These are phyloP conservation scores for Vanrija sp. DNA, from an alignment of 1,284 basidiomycete species.

Conservation along the genomic window DNA sequence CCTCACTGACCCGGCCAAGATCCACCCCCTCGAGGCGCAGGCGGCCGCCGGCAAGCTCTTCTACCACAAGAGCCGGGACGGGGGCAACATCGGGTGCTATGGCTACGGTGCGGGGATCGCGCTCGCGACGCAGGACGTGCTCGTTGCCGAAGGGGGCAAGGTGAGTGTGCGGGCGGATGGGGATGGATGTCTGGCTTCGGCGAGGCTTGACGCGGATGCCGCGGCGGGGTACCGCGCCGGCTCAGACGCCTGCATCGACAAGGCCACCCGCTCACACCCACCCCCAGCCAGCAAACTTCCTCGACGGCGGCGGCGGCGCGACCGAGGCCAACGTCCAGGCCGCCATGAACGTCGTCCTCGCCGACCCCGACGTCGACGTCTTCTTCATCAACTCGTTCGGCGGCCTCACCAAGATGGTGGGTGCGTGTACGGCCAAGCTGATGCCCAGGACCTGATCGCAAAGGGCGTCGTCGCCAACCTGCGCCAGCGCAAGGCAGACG, in stretches of 20 bases:
- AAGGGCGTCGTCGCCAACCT: constrained; percentile 10
- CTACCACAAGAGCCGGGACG: constrained; percentile 17
- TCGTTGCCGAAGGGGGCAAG: constrained; percentile 18
- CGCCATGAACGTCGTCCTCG: constrained; percentile 19
- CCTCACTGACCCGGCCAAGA: neutral
- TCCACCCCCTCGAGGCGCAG: constrained; percentile 14
- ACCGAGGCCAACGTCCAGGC: constrained; percentile 24
- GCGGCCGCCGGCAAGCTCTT: constrained; percentile 14
- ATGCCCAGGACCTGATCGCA: constrained; percentile 20
- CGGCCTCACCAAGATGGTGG: constrained; percentile 23
- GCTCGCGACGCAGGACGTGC: constrained; percentile 26
- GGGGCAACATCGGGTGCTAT: constrained; percentile 19
- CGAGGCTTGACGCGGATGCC: no score
- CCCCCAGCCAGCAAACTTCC: constrained; percentile 25
- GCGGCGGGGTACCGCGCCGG: no score
- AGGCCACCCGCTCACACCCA: no score
- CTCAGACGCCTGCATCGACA: no score
- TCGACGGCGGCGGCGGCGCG: constrained; percentile 32
- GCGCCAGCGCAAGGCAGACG: constrained; percentile 1
- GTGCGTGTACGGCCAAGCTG: neutral
- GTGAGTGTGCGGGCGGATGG: neutral
- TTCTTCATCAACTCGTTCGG: constrained; percentile 30
- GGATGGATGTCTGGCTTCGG: neutral
- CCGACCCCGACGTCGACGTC: constrained; percentile 21
- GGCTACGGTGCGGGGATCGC: constrained; percentile 23